phyloP scores from a whole-genome alignment of 192 early-diverging fungal species.

The Backusella mclennaniae region DNA sequence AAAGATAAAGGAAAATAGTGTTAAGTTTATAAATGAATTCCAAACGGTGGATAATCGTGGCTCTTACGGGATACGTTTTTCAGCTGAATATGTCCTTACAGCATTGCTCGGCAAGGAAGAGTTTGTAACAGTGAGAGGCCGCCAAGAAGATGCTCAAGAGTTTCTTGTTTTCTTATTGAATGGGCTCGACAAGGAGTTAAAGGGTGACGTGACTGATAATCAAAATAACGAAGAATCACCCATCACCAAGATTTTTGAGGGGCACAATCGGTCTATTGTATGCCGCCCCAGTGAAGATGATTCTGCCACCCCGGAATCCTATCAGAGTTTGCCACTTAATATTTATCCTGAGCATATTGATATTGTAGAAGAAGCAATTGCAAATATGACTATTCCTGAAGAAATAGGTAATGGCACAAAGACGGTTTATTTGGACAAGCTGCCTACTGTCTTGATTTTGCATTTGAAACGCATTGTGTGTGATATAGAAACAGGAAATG shows the following conservation, averaged over 20 bases:
- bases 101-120: constrained; percentile 75
- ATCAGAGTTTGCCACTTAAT: constrained; percentile 84
- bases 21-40: constrained; percentile 43
- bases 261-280: constrained; percentile 73
- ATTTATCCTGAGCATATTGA: constrained; percentile 9
- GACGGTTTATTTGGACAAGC: too few species aligned
- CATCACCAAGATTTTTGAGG: constrained; percentile 86
- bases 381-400: too few species aligned
- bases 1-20: constrained; percentile 10
- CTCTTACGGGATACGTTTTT: constrained; percentile 69
- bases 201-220: constrained; percentile 28
- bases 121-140: constrained; percentile 80
- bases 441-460: too few species aligned
- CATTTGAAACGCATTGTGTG: too few species aligned
- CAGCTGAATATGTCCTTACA: constrained; percentile 91
- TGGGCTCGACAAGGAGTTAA: constrained; percentile 92
- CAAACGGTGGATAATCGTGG: constrained; percentile 26
- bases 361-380: neutral
- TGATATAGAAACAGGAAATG: too few species aligned
- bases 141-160: constrained; percentile 98
- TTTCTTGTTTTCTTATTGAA: constrained; percentile 92
- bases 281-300: constrained; percentile 69
- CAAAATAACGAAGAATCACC: constrained; percentile 67
- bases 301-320: constrained; percentile 85
- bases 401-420: too few species aligned